Evolutionary conservation across 352 stramenopile species (phyloP).

Genomic region (Phytophthora hibernalis): DNA sequence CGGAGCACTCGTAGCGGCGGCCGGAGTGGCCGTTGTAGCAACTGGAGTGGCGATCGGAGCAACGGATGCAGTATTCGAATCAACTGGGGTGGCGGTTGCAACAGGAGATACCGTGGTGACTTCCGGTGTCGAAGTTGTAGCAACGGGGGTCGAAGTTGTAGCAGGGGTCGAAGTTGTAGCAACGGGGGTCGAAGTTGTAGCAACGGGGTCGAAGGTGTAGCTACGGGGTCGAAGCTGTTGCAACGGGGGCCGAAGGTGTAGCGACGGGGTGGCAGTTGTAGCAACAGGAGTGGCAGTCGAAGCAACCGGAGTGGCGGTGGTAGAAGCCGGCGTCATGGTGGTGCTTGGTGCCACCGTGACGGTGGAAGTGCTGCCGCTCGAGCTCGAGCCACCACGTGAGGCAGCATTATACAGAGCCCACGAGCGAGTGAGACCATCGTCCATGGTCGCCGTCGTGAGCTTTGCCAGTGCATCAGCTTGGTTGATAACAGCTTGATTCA

Average conservation of each 20-base stretch:
- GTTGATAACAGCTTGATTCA: conserved; percentile 76
- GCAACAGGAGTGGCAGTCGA: background rate
- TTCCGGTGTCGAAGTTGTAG: background rate
- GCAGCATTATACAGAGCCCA: conserved; percentile 79
- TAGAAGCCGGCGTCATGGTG: no score
- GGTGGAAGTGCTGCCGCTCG: conserved; percentile 21
- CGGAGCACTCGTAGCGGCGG: no score
- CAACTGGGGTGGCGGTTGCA: no score
- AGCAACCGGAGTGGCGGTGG: background rate
- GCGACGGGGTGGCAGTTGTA: background rate
- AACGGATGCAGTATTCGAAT: conserved; percentile 1
- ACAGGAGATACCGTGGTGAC: background rate
- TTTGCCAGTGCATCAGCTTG: conserved; percentile 55
- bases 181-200: background rate
- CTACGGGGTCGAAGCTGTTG: conserved; percentile 2
- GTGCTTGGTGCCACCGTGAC: conserved; percentile 22
- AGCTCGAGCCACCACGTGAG: conserved; percentile 31
- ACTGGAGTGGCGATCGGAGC: conserved; percentile 11
- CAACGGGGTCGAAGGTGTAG: no score
- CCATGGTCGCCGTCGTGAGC: conserved; percentile 55
- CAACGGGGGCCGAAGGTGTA: no score
- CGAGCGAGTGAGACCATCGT: conserved; percentile 73
- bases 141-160: no score
- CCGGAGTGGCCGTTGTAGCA: no score
- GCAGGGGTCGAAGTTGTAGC: background rate